Evolutionary conservation across 495 filamentous ascomycete genomes (phyloP).

Genomic region (Pseudotulostoma volvatum): DNA sequence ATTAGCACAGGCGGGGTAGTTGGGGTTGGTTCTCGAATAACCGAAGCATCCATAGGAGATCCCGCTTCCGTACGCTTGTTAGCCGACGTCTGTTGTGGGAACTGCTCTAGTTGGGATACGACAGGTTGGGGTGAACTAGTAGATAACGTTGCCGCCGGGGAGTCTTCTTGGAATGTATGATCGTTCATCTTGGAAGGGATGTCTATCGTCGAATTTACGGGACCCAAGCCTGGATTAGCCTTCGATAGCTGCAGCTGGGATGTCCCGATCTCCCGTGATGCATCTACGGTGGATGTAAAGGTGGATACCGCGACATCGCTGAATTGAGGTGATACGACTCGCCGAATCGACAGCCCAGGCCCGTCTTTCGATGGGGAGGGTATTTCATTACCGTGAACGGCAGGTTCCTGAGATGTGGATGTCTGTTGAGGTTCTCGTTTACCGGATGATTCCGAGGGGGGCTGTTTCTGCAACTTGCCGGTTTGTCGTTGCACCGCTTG

Average conservation of each 20-base stretch:
- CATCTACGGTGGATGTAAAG: slow-evolving; percentile 10
- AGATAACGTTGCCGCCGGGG: not conserved
- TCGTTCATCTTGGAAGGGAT: slow-evolving; percentile 1
- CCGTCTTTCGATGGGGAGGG: slow-evolving; percentile 6
- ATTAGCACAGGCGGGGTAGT: slow-evolving; percentile 39
- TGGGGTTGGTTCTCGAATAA: slow-evolving; percentile 13
- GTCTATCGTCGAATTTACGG: not conserved
- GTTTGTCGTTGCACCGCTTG: slow-evolving; percentile 34
- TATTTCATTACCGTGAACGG: slow-evolving; percentile 5
- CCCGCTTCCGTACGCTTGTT: slow-evolving; percentile 34
- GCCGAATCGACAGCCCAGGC: slow-evolving; percentile 22
- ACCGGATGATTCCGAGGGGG: slow-evolving; percentile 37
- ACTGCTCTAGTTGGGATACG: slow-evolving; percentile 21
- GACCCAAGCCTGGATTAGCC: not conserved
- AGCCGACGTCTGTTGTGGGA: slow-evolving; percentile 26
- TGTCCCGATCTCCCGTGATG: slow-evolving; percentile 1
- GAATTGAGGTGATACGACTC: slow-evolving; percentile 21
- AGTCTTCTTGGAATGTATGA: not conserved
- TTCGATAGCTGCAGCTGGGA: slow-evolving; percentile 1
- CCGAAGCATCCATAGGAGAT: slow-evolving; percentile 59
- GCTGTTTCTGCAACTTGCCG: slow-evolving; percentile 64
- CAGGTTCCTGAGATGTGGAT: slow-evolving; percentile 4
- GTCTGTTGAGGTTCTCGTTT: slow-evolving; percentile 12
- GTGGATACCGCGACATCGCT: slow-evolving; percentile 11
- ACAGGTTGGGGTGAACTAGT: slow-evolving; percentile 5